These are phyloP conservation scores for Verbena officinalis DNA, from an alignment of 257 asterid species.

Conservation along the genomic window DNA sequence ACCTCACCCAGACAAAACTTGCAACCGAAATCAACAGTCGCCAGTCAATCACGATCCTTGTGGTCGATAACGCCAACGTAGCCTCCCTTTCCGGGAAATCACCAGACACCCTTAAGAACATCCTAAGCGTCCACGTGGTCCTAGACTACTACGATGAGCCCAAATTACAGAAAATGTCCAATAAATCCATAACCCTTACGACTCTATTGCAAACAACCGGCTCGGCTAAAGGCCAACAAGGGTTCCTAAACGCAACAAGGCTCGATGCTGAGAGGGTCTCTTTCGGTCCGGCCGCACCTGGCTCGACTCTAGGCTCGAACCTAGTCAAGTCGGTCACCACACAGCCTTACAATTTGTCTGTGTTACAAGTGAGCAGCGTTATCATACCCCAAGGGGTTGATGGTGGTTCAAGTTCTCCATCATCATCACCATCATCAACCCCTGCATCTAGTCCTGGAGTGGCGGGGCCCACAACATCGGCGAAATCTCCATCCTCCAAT, in stretches of 20 bases:
- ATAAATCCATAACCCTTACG: slow-evolving; percentile 33
- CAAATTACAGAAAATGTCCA: slow-evolving; percentile 37
- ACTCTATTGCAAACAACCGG: slow-evolving; percentile 62
- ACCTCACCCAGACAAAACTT: slow-evolving; percentile 52
- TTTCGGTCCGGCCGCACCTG: slow-evolving; percentile 49
- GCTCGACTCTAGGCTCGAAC: slow-evolving; percentile 38
- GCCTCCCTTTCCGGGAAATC: slow-evolving; percentile 40
- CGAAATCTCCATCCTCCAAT: slow-evolving; percentile 14
- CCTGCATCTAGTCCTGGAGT: slow-evolving; percentile 16
- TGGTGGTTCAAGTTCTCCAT: background rate
- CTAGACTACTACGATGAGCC: slow-evolving; percentile 59
- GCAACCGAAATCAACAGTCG: slow-evolving; percentile 49
- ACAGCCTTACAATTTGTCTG: slow-evolving; percentile 53
- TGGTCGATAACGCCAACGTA: slow-evolving; percentile 44
- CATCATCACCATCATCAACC: slow-evolving; percentile 17
- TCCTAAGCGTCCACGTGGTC: slow-evolving; percentile 54
- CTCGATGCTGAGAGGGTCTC: slow-evolving; percentile 21
- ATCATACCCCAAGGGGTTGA: slow-evolving; percentile 58
- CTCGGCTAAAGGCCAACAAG: slow-evolving; percentile 48
- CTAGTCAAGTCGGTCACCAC: slow-evolving; percentile 43
- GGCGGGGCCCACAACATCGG: slow-evolving; percentile 17
- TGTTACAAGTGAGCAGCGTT: slow-evolving; percentile 49
- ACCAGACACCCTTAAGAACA: slow-evolving; percentile 19
- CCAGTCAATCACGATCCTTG: slow-evolving; percentile 55
- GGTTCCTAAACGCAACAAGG: slow-evolving; percentile 48